Percentiles rank a stretch among this genome's conserved stretches.
phyloP scores from a whole-genome alignment of 2,329 filamentous ascomycete species.

The Ceratocystis smalleyi region DNA sequence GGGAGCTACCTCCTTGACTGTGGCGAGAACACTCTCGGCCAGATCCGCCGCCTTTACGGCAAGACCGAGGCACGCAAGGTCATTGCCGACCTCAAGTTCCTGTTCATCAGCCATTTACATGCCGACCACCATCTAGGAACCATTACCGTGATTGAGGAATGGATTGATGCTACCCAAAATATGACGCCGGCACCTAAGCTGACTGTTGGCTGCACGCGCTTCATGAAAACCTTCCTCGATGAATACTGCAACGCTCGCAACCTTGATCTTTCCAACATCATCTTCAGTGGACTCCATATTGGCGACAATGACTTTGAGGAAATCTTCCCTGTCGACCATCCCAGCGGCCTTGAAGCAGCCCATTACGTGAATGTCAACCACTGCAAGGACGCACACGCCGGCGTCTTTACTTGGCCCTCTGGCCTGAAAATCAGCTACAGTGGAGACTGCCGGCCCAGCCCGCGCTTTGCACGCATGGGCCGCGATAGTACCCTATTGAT shows the following conservation, averaged over 20 bases:
- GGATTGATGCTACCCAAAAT: slow-evolving; percentile 44
- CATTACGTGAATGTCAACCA: slow-evolving; percentile 56
- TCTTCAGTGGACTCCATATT: slow-evolving; percentile 20
- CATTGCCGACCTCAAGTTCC: slow-evolving; percentile 59
- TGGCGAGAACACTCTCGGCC: slow-evolving; percentile 83
- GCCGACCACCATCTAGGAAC: slow-evolving; percentile 91
- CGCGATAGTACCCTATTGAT: slow-evolving; percentile 65
- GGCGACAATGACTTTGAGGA: slow-evolving; percentile 21
- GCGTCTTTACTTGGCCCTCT: slow-evolving; percentile 60
- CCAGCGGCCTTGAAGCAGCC: slow-evolving; percentile 49
- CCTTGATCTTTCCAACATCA: slow-evolving; percentile 46
- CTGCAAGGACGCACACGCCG: slow-evolving; percentile 63
- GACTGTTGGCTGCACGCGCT: slow-evolving; percentile 50
- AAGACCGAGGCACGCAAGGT: slow-evolving; percentile 50
- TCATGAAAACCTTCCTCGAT: slow-evolving; percentile 60
- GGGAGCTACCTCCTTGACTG: slow-evolving; percentile 87
- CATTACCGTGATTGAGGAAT: slow-evolving; percentile 64
- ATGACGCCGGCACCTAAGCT: slow-evolving; percentile 31
- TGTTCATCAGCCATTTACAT: slow-evolving; percentile 92
- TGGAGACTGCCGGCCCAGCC: slow-evolving; percentile 76
- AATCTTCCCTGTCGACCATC: slow-evolving; percentile 26
- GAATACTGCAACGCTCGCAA: slow-evolving; percentile 71
- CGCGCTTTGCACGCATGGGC: slow-evolving; percentile 54
- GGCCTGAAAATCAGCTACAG: slow-evolving; percentile 84
- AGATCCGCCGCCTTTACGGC: slow-evolving; percentile 60